Evolutionary conservation across 2,329 filamentous ascomycete species (phyloP), one percentile per base, ranked within the genome.

Genomic region (Colletotrichum simmondsii): DNA sequence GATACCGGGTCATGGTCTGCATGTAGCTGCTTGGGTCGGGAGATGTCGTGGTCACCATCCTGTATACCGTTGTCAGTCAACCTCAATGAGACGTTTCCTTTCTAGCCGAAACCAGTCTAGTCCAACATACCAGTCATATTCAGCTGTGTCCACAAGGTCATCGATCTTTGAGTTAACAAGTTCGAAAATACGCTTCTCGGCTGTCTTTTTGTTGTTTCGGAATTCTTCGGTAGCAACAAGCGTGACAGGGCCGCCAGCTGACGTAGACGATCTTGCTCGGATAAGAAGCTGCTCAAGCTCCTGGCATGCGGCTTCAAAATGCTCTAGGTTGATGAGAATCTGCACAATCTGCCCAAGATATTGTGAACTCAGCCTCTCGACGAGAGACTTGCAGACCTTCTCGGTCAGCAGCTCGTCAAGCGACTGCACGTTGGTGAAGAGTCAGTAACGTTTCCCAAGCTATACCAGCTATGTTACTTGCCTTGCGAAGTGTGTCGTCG

Each of bases 101-200:
- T 30, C 11, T 26, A 24, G 30, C 10, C 37, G 30, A 11, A 46
- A 12, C n/a, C 3, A 60, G 37, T 28, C 14, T 28, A 35, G 5
- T 60, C 28, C 53, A 35, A 75, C 84, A 67, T 83, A 92, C 93
- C 97, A 99, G 81, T 98, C 95, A 80, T 99, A 99, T 83, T 99
- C 97, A 37, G 97, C 96, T 0, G 95, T 98, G 78, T 98, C 96
- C 67, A 99, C 94, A 12, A 99, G 89, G 80, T 99, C 97, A 79
- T 98, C 96, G 77, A 99, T 98, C 85, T 99, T 99, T 70, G 94
- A 97, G 84, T 99, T 98, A 75, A 99, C 97, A 0, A 99, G 89
- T 83, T 99, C 97, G 79, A 99, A 99, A 71, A 99, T 98, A 42
- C 97, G 93, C 84, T 98, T 98, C 80, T 98, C 96, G 0, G 97